Base-by-base conservation (phyloP, 805 yeast species). In the Vanderwaltozyma polyspora region DNA sequence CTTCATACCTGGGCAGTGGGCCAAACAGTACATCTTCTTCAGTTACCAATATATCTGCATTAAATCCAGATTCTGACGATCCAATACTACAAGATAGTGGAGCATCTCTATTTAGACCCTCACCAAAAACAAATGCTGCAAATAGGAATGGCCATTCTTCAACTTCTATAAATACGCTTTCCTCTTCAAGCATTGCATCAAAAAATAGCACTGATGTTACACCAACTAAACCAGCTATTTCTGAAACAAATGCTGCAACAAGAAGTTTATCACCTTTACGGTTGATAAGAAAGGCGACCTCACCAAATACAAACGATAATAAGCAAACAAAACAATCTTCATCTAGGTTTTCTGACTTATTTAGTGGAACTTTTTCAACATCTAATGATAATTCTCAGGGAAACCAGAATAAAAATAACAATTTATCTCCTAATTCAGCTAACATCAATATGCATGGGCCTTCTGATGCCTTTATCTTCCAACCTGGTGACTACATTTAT, bases 401-500 rank as follows among this genome's bases (percentile, higher is more conserved):
- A 4, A 18, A 31, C 2, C 24, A 22, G 23, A 12, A 9, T 3
- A 34, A 29, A 29, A 34, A 8, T 25, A 13, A 31, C 15, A n/a
- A 35, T 12, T 21, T 41, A 14, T 31, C 42, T n/a, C 8, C 34
- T 3, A 32, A 28, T 23, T 6, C 19, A 5, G 21, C n/a, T 17
- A 28, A 32, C 25, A 14, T 25, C 10, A 24, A 3, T 6, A 28
- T 32, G 9, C 9, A 22, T 15, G 11, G 9, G n/a, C 2, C 14
- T 7, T 22, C 47, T 33, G 49, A 49, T n/a, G 43, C 60, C 45
- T 68, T 67, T 31, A 57, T 62, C 4, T 87, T 89, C 45, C 64
- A 69, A 16, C 85, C 94, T 0, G 98, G 97, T 15, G 96, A 87
- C 49, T 91, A 91, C 51, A 69, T 85, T 30, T 91, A 89, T 63